phyloP scores from a whole-genome alignment of 139 green algal genomes.

The Chloropicon primus region DNA sequence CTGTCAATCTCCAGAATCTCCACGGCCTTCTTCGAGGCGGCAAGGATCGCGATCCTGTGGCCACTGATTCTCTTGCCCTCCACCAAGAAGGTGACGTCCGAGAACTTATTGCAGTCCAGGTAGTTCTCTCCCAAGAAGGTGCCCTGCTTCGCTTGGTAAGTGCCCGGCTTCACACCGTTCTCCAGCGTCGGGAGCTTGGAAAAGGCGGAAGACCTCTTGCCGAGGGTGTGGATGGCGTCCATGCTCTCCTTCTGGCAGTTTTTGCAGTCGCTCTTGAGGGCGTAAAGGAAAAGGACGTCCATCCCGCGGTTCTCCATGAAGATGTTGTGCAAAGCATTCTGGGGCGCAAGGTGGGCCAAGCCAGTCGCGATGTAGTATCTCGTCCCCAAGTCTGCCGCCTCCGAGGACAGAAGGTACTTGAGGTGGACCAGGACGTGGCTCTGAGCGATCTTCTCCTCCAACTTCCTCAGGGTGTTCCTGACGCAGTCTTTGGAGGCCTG shows the following conservation, averaged over 20 bases:
- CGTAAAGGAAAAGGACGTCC: conserved; percentile 45
- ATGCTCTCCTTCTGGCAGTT: background rate
- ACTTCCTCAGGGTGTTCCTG: conserved; percentile 85
- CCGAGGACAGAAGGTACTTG: conserved; percentile 25
- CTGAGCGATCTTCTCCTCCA: conserved; percentile 68
- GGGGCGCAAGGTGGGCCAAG: conserved; percentile 59
- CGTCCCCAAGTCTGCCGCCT: conserved; percentile 19
- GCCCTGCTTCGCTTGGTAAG: background rate
- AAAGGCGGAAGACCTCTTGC: background rate
- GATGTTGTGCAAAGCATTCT: conserved; percentile 46
- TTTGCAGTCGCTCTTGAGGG: background rate
- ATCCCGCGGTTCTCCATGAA: conserved; percentile 64
- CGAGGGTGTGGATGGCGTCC: background rate
- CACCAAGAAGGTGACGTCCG: conserved; percentile 80
- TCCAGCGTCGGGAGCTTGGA: background rate
- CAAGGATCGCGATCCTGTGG: conserved; percentile 79
- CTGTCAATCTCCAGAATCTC: background rate
- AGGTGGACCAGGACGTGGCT: conserved; percentile 33
- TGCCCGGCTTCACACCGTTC: conserved; percentile 1
- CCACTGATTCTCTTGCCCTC: conserved; percentile 78
- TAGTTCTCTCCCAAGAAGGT: conserved; percentile 68
- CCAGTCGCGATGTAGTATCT: conserved; percentile 57
- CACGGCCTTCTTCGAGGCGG: conserved; percentile 43
- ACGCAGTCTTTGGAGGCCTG: conserved; percentile 83
- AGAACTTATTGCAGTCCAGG: conserved; percentile 76